phyloP scores from a whole-genome alignment of 768 basidiomycete genomes.

The Leccinum boreale region DNA sequence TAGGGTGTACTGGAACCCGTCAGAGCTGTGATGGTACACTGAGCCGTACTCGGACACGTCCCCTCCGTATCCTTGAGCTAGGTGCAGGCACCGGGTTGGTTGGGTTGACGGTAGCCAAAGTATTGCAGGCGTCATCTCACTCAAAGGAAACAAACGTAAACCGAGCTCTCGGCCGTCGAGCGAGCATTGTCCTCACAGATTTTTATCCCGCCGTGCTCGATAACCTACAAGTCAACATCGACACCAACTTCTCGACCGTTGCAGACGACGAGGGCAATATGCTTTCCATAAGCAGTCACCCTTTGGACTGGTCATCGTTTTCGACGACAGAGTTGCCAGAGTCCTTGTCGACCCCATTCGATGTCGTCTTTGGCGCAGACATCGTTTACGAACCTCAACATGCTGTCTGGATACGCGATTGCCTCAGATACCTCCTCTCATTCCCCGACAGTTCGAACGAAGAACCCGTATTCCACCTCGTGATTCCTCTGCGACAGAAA shows the following conservation, averaged over 20 bases:
- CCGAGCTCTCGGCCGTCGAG: neutral
- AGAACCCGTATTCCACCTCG: constrained; percentile 55
- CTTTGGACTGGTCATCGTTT: constrained; percentile 41
- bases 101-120: constrained; percentile 38
- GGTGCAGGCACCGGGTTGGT: constrained; percentile 60
- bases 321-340: constrained; percentile 9
- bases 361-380: constrained; percentile 52
- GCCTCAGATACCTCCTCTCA: constrained; percentile 38
- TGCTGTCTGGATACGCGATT: constrained; percentile 43
- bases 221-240: constrained; percentile 46
- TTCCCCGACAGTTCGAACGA: constrained; percentile 10
- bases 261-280: neutral
- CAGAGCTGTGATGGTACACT: too few species aligned
- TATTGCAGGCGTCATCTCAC: constrained; percentile 16
- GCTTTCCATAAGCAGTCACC: constrained; percentile 24
- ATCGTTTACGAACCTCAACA: constrained; percentile 52
- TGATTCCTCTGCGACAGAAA: constrained; percentile 72
- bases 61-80: constrained; percentile 47
- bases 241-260: constrained; percentile 29
- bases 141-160: neutral
- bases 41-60: neutral
- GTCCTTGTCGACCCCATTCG: constrained; percentile 38
- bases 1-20: constrained; percentile 13
- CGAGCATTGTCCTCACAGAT: constrained; percentile 44
- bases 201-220: constrained; percentile 45